phyloP scores from a whole-genome alignment of 2,329 filamentous ascomycete species.

The Sclerotinia borealis region DNA sequence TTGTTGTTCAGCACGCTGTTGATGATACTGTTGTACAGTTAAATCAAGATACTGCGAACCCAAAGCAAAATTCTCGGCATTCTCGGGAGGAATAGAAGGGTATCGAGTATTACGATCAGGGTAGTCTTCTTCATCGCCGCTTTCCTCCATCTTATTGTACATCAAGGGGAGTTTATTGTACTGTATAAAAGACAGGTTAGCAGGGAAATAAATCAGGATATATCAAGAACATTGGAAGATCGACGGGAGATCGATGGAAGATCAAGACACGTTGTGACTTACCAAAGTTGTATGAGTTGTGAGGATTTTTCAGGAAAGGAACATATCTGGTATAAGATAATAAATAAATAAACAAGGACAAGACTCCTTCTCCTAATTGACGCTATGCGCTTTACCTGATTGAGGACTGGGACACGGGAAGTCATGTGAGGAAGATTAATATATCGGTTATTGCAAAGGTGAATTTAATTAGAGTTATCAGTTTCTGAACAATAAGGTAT shows the following conservation, averaged over 20 bases:
- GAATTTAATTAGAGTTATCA: not conserved
- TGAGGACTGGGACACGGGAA: not conserved
- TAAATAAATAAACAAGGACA: not conserved
- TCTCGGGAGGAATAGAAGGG: not conserved
- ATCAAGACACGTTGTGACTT: not conserved
- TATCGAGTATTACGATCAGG: not conserved
- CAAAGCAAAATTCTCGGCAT: not conserved
- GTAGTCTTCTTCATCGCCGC: not conserved
- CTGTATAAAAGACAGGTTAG: not conserved
- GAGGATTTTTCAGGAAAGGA: not conserved
- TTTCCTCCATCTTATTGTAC: not conserved
- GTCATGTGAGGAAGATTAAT: not conserved
- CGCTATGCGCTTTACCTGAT: not conserved
- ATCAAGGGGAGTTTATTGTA: not conserved
- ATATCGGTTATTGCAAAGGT: not conserved
- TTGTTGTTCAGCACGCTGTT: not conserved
- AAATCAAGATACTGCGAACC: too few species aligned
- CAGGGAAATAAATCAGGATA: too few species aligned
- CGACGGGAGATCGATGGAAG: not conserved
- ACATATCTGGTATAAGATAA: accelerated
- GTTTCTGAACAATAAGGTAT: accelerated
- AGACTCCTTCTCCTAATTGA: not conserved
- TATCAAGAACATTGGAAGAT: not conserved
- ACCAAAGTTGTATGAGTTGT: not conserved
- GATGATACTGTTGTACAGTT: not conserved